These are phyloP conservation scores for Ceratocystis colombiana DNA, from an alignment of 2,329 filamentous ascomycete species.

Conservation along the genomic window DNA sequence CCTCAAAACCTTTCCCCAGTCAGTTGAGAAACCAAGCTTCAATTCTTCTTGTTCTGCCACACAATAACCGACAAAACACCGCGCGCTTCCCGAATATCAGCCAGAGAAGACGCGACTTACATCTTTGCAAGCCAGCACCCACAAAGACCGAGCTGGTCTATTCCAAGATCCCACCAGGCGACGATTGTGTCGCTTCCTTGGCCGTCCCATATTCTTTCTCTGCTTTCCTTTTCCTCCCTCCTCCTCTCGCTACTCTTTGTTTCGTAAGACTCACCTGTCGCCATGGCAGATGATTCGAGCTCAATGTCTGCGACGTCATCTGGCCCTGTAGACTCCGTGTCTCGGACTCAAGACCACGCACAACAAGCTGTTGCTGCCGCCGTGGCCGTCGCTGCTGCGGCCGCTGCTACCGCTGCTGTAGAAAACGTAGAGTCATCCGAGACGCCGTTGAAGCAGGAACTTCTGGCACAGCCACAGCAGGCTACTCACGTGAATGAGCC, in stretches of 20 bases:
- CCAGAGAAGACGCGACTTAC: conserved; percentile 26
- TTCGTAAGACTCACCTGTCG: neutral
- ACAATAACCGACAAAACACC: conserved; percentile 26
- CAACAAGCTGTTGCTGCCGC: conserved; percentile 7
- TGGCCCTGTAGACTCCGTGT: conserved; percentile 18
- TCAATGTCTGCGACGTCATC: conserved; percentile 6
- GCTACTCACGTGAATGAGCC: neutral
- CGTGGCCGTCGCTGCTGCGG: conserved; percentile 4
- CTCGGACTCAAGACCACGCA: conserved; percentile 16
- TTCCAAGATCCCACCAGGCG: no score
- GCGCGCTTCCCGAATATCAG: conserved; percentile 25
- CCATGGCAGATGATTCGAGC: conserved; percentile 15
- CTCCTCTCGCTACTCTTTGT: neutral
- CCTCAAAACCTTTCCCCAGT: conserved; percentile 5
- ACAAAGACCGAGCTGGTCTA: neutral
- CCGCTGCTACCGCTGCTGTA: conserved; percentile 12
- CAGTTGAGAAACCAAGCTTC: neutral
- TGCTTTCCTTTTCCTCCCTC: neutral
- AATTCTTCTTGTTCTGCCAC: conserved; percentile 22
- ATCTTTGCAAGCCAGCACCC: conserved; percentile 3
- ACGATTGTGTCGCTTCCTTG: no score
- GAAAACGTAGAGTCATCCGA: neutral
- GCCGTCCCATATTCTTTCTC: no score
- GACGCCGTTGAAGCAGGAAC: neutral
- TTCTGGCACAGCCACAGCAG: neutral